Base-by-base conservation (phyloP, 768 basidiomycete species). In the Podaxis rugospora region DNA sequence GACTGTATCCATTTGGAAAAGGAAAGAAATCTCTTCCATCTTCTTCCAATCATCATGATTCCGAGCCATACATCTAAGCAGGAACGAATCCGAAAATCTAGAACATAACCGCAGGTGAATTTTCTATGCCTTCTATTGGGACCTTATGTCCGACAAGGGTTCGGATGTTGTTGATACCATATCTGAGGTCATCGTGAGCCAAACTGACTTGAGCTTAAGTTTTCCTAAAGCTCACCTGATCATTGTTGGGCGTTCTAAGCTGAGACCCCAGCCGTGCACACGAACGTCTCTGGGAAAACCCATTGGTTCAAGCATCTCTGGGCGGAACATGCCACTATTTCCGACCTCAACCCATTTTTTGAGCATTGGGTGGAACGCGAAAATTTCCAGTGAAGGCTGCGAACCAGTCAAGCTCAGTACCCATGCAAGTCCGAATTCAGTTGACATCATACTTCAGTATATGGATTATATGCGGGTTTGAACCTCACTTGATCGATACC, bases 271-370 rank as follows among this genome's bases (percentile, higher is more conserved):
- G 16, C 97, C 97, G 64, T 95, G 92, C 25, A 98, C 96, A 25
- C 95, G 88, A 10, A 98, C 94, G 68, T 95, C 95, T 65, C 92
- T 90, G 0, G 97, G 97, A 71, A 98, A 88, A 35, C 97, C 97
- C 95, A 98, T 98, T 5, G 97, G 95, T 71, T 95, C 95, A 35
- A 99, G 80, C 96, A 99, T 98, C 73, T 99, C 97, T 3, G 97
- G 97, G 36, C 97, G 86, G 87, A 99, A 99, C 92, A 99, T 96
- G 23, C 97, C 97, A 70, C 94, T 96, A 76, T 98, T 98, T 37
- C 96, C 96, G 35, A 98, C 93, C 74, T 98, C 96, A 37, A 98
- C 95, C 94, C 95, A 97, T 68, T 91, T 90, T 72, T 91, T 80
- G 40, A 98, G 83, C 74, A 88, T 84, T 40, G 95, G 93, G 68